phyloP scores from a whole-genome alignment of 768 basidiomycete species.

The Leccinum imitatum region DNA sequence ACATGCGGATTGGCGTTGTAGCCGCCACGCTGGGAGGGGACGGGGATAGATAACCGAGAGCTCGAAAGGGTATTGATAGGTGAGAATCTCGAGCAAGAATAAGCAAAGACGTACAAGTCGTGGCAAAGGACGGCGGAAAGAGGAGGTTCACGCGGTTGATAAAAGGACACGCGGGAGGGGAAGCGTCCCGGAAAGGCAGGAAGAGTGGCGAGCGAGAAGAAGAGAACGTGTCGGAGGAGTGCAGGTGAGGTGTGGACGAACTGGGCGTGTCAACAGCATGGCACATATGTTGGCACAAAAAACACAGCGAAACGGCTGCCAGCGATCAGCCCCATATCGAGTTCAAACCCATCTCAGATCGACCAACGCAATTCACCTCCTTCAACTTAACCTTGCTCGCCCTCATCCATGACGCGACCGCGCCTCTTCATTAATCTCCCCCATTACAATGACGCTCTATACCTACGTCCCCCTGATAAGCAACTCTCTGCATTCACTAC shows the following conservation, averaged over 20 bases:
- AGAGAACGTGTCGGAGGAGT: constrained; percentile 63
- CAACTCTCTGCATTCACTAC: constrained; percentile 8
- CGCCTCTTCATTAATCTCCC: constrained; percentile 34
- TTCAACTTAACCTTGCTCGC: constrained; percentile 38
- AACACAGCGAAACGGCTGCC: constrained; percentile 16
- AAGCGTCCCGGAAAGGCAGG: constrained; percentile 57
- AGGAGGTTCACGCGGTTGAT: constrained; percentile 30
- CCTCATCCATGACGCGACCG: constrained; percentile 30
- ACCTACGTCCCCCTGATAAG: constrained; percentile 28
- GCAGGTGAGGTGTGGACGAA: constrained; percentile 56
- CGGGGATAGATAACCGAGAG: constrained; percentile 30
- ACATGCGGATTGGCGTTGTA: constrained; percentile 35
- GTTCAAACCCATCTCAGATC: background rate
- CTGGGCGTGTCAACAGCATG: constrained; percentile 63
- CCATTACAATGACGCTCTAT: constrained; percentile 25
- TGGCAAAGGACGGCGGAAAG: constrained; percentile 25
- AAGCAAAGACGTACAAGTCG: constrained; percentile 34
- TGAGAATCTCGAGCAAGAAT: constrained; percentile 31
- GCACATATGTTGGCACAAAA: constrained; percentile 28
- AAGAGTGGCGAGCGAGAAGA: constrained; percentile 48
- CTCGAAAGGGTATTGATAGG: constrained; percentile 12
- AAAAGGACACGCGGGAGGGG: constrained; percentile 34
- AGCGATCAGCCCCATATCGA: constrained; percentile 22
- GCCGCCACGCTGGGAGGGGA: constrained; percentile 21
- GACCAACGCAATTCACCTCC: background rate